A percentile compares a stretch with the other conserved stretches of the same genome.
These are phyloP conservation scores for Mycotypha africana DNA, from an alignment of 371 early-diverging fungal species.

Conservation along the genomic window DNA sequence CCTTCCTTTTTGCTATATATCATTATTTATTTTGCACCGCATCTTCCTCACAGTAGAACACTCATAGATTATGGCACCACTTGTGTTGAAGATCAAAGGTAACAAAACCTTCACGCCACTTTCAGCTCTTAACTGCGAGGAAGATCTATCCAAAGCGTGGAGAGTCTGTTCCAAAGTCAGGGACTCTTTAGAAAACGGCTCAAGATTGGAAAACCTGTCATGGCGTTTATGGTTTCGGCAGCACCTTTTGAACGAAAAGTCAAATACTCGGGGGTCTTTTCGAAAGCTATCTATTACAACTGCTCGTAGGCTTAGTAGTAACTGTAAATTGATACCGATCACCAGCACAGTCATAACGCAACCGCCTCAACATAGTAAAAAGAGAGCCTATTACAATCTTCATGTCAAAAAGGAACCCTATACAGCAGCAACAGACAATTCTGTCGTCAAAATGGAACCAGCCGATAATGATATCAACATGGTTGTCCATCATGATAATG, in stretches of 20 bases:
- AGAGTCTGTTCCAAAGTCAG: slow-evolving; percentile 84
- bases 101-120: slow-evolving; percentile 69
- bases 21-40: background rate
- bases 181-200: slow-evolving; percentile 82
- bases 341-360: no score
- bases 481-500: no score
- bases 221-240: slow-evolving; percentile 81
- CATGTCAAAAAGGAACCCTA: slow-evolving; percentile 5
- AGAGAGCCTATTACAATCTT: no score
- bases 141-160: slow-evolving; percentile 77
- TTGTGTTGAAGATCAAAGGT: slow-evolving; percentile 73
- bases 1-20: slow-evolving; percentile 1
- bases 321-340: background rate
- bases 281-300: slow-evolving; percentile 31
- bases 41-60: slow-evolving; percentile 1
- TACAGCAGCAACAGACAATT: no score
- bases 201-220: slow-evolving; percentile 82
- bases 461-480: background rate
- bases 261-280: slow-evolving; percentile 23
- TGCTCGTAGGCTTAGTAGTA: slow-evolving; percentile 31
- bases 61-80: slow-evolving; percentile 77
- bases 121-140: slow-evolving; percentile 64
- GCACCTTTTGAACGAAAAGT: slow-evolving; percentile 45
- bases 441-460: no score
- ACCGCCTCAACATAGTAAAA: no score